Conservation (phyloP, 2,329 filamentous ascomycete genomes). For the Colletotrichum chlorophyti region DNA sequence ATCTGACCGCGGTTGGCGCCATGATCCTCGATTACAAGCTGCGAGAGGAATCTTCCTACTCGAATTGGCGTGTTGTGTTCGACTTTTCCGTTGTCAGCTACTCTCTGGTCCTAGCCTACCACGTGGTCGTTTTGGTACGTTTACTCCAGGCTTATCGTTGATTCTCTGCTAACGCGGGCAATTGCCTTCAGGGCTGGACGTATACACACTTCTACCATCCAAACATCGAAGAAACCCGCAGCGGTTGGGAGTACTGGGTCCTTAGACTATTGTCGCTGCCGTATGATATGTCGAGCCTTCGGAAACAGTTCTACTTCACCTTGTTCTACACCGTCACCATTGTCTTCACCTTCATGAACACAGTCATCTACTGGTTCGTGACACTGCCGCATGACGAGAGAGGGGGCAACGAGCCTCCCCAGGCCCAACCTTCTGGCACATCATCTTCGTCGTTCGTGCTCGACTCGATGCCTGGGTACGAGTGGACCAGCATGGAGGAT, state of each 20-base stretch:
- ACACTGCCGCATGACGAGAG: constrained; percentile 39
- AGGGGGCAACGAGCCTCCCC: constrained; percentile 15
- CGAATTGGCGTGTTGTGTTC: constrained; percentile 51
- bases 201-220: constrained; percentile 59
- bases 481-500: constrained; percentile 33
- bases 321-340: constrained; percentile 55
- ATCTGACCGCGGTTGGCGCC: constrained; percentile 48
- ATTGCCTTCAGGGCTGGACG: constrained; percentile 52
- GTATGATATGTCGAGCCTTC: constrained; percentile 45
- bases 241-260: constrained; percentile 42
- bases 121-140: constrained; percentile 54
- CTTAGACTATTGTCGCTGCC: constrained; percentile 53
- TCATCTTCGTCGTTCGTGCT: constrained; percentile 2
- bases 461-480: constrained; percentile 1
- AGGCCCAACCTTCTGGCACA: constrained; percentile 23
- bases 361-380: constrained; percentile 56
- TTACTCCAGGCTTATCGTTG: background rate
- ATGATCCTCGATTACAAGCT: constrained; percentile 55
- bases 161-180: background rate
- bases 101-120: constrained; percentile 51
- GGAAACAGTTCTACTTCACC: constrained; percentile 55
- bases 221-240: constrained; percentile 44
- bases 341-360: constrained; percentile 57
- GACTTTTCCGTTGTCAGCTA: constrained; percentile 56
- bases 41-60: constrained; percentile 45